Base-by-base conservation (phyloP, 2,329 filamentous ascomycete genomes). In the Gyromitra esculenta region DNA sequence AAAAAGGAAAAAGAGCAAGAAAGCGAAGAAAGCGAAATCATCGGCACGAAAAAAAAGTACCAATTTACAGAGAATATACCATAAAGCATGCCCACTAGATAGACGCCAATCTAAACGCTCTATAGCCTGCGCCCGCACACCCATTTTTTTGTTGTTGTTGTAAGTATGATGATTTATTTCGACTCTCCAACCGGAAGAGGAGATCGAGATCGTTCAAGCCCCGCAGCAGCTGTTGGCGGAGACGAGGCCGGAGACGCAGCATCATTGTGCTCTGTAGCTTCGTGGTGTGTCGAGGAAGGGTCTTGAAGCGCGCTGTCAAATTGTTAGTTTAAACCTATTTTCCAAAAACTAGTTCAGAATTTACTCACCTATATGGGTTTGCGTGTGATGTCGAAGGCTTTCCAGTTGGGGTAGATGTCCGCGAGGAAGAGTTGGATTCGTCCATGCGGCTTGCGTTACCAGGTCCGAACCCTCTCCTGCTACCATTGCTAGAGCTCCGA, bases 351-450 rank as follows among this genome's bases (percentile, higher is more conserved):
- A 54, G 31, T 18, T 7, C 9, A 70, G 35, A 62, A 52, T 31
- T 60, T 78, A 81, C 91, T 87, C 89, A 97, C 94, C 93, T 95
- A 86, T 97, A 99, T 81, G 94, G 91, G 87, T 99, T 99, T 80
- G 91, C 89, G 82, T 92, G 92, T 76, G 89, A 91, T 68, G 88
- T 88, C 81, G 88, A 88, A 78, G 87, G 85, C 82, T 88, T 87
- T 78, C 89, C 87, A 59, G 94, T 92, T 71, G 94, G 94, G 63
- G 95, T 98, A 81, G 92, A 93, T 72, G 93, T 96, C 80, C 96
- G 91, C 76, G 94, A 97, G 71, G 93, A 96, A 80, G 91, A 89
- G 81, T 90, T 92, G 77, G 94, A 97, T 81, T 97, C 94, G 81
- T 97, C 94, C 77, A 90, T 90, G 77, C 90, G 88, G 81, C 92